Base-by-base conservation (phyloP, 306 rosid species). In the Prunus salicina region DNA sequence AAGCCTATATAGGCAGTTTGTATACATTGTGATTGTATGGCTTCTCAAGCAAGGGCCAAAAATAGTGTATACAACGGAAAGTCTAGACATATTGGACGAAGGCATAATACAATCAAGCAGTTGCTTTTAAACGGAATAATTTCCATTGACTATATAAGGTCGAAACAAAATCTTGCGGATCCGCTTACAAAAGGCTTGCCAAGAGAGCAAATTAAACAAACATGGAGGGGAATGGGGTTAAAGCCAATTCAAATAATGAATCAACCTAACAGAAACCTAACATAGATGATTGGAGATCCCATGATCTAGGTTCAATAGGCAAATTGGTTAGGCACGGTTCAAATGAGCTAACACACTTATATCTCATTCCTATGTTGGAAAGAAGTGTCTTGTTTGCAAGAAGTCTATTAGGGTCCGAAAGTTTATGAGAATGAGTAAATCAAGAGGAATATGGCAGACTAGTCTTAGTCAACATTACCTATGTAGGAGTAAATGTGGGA, bases 281-380 rank as follows among this genome's bases (percentile, higher is more conserved):
- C 75, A 30, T 71, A 55, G 65, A 12, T 34, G 1, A 34, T 34
- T 34, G 41, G 41, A 34, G 8, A 34, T 34, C 41, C 41, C 41
- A 34, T 34, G 58, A 41, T 68, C 58, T 68, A 68, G 15, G 58
- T 68, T 68, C 43, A 68, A 32, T 51, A 47, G 73, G 73, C 58
- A 47, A 49, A 69, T 45, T 69, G 0, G 73, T 49, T 69, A 3
- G 20, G 22, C 3, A 24, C 14, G 24, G 15, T 32, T 68, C 58
- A 47, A 22, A 11, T 0, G 41, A 19, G 14, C 1, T 0, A 25
- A 25, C 18, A 60, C 65, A 47, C 22, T 27, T 11, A 22, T 14
- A 46, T 13, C 43, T 15, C 12, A 67, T 67, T 67, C 71, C 55
- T 67, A 43, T 8, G 55, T 10, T 20, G n/a, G 32, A 12, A 2